Evolutionary conservation across 2,329 filamentous ascomycete species (phyloP), one percentile per base, ranked within the genome.

Genomic region (Xylaria sp.): DNA sequence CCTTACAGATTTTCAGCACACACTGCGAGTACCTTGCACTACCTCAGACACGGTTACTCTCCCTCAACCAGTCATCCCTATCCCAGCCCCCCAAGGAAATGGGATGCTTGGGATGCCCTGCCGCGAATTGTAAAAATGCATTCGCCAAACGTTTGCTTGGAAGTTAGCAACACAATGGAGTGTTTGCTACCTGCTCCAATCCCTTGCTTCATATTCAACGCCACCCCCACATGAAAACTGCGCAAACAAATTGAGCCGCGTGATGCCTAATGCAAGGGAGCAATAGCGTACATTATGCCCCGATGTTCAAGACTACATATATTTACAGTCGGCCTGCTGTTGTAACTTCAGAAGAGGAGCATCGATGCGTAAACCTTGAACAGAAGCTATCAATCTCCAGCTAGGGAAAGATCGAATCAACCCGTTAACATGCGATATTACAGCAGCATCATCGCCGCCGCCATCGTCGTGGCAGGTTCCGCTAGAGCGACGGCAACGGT

Each of bases 361-460:
- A 18, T 46, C 6, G 3, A 46, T 18, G 7, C 0, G 15, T n/a
- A 46, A 20, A 46, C 41, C 6, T 18, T 1, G 18, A n/a, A 46
- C n/a, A 18, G 13, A n/a, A 46, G 2, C 0, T 0, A 46, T n/a
- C 13, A 43, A 6, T 15, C n/a, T 43, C 6, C 15, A 46, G 13
- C 15, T 5, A 46, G 18, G 18, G 13, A 46, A n/a, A 18, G 18
- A 46, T 5, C 6, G 15, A 46, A 20, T 18, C 23, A 3, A 20
- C n/a, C 13, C 2, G 15, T 39, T 43, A 64, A 5, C 13, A 64
- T 64, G 62, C 43, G 31, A 41, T 20, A 25, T 46, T 39, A 15
- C 28, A 31, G 8, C 20, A 9, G 12, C 7, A 23, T 51, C 12
- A 18, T 41, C 41, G 6, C 18, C 15, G 54, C 62, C 23, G 20